A percentile compares a stretch with the other conserved stretches of the same genome.
phyloP scores from a whole-genome alignment of 331 rosid species.

The Acacia pycnantha region DNA sequence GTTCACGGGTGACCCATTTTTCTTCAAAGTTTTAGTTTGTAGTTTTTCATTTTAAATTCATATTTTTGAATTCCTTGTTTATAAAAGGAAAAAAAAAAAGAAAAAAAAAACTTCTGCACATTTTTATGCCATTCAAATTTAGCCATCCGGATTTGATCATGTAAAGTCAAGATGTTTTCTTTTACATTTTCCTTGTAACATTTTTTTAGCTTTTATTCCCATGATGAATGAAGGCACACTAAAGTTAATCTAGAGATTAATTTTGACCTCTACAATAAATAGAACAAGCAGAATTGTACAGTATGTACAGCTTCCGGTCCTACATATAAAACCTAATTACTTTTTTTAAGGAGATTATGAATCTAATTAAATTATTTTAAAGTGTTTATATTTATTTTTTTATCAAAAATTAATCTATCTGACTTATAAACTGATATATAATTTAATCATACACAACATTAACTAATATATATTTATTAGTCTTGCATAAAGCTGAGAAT shows the following conservation, averaged over 20 bases:
- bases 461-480: too few relatives aligned
- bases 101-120: not conserved
- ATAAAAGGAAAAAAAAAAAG: not conserved
- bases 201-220: not conserved
- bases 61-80: not conserved
- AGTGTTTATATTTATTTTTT: too few relatives aligned
- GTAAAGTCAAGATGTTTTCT: not conserved
- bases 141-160: not conserved
- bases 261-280: not conserved
- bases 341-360: too few relatives aligned
- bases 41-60: not conserved
- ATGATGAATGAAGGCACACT: not conserved
- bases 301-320: too few relatives aligned
- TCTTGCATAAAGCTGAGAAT: too few relatives aligned
- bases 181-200: not conserved
- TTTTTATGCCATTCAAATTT: not conserved
- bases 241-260: not conserved
- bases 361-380: too few relatives aligned
- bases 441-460: too few relatives aligned
- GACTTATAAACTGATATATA: too few relatives aligned
- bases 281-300: not conserved
- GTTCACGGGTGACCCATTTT: not conserved
- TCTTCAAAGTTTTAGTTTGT: not conserved
- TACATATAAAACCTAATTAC: too few relatives aligned
- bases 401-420: too few relatives aligned